A percentile compares a stretch with the other conserved stretches of the same genome.
Evolutionary conservation across 2,329 filamentous ascomycete genomes (phyloP).

Genomic region (Didymella sp.): DNA sequence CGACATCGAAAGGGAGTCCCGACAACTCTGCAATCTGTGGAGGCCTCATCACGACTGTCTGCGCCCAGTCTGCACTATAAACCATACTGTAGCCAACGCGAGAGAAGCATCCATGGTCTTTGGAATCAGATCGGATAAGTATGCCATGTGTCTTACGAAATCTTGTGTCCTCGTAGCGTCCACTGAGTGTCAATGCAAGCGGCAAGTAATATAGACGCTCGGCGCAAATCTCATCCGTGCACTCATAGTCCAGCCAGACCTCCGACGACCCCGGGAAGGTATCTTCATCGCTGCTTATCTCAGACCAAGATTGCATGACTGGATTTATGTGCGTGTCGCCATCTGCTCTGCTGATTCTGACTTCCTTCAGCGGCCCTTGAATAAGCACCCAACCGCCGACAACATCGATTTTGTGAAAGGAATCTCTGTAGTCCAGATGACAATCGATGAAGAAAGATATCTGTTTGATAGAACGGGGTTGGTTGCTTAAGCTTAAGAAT

Average conservation of each 20-base stretch:
- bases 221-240: neutral
- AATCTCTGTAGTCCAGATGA: neutral
- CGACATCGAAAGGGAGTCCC: neutral
- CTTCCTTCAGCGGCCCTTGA: neutral
- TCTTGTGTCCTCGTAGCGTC: neutral
- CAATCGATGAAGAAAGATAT: neutral
- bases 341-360: neutral
- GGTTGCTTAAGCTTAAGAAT: neutral
- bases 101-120: neutral
- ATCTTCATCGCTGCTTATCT: too few species aligned
- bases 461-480: neutral
- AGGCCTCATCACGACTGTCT: neutral
- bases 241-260: neutral
- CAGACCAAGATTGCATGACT: too few species aligned
- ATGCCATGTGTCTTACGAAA: neutral
- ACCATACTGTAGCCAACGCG: neutral
- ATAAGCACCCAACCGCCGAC: neutral
- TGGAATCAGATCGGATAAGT: neutral
- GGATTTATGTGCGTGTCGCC: neutral
- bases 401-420: neutral
- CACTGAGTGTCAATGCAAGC: neutral
- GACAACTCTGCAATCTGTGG: neutral
- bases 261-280: too few species aligned
- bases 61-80: neutral
- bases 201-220: neutral